A percentile compares a stretch with the other conserved stretches of the same genome.
phyloP scores from a whole-genome alignment of 208 protist species.

The Eutreptiella sp. region DNA sequence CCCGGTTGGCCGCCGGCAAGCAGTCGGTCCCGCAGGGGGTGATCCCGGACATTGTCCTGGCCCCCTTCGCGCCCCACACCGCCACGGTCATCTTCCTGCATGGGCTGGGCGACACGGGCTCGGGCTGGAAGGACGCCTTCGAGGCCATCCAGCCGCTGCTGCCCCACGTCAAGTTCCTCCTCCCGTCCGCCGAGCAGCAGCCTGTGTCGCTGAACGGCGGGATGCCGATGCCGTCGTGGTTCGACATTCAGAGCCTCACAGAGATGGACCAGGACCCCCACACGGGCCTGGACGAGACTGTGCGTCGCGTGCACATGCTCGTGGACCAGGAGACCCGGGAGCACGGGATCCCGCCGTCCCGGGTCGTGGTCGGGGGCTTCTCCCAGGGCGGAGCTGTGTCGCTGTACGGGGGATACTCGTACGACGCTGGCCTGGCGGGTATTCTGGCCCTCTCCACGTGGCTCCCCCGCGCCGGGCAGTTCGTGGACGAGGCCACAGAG shows the following conservation, averaged over 20 bases:
- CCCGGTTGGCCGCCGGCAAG: no score
- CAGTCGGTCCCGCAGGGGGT: no score
- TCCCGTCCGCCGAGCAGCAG: conserved; percentile 68
- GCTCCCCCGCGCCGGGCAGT: background rate
- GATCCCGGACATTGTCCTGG: no score
- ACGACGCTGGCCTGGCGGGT: conserved; percentile 24
- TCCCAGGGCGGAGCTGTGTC: conserved; percentile 77
- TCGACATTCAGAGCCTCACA: conserved; percentile 68
- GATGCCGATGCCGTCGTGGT: conserved; percentile 77
- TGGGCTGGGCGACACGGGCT: conserved; percentile 73
- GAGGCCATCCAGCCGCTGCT: conserved; percentile 35
- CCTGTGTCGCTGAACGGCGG: conserved; percentile 78
- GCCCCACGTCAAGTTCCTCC: conserved; percentile 75
- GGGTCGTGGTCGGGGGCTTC: conserved; percentile 81
- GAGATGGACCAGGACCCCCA: conserved; percentile 23
- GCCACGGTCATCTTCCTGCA: conserved; percentile 73
- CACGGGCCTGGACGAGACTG: no score
- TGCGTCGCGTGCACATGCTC: conserved; percentile 56
- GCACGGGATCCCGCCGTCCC: conserved; percentile 50
- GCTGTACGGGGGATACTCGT: conserved; percentile 37
- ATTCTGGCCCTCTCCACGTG: conserved; percentile 28
- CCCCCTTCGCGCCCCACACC: no score
- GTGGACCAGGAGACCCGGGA: conserved; percentile 44
- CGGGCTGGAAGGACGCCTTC: conserved; percentile 55
- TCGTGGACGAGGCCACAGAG: conserved; percentile 17